Conservation (phyloP, 2,329 filamentous ascomycete species). For the Emergomyces orientalis region DNA sequence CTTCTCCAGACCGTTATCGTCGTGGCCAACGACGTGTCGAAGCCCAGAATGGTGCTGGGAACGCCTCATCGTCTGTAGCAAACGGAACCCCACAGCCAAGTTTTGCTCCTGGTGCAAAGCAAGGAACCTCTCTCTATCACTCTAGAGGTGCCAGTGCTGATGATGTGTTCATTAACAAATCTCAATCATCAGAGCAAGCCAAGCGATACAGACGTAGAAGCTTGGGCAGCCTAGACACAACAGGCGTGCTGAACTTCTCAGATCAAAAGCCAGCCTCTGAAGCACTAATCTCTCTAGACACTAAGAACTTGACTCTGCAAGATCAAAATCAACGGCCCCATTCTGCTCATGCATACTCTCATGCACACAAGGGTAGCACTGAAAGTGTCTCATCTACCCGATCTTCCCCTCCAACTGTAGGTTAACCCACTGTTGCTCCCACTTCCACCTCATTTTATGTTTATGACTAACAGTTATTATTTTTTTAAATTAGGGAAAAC, state of each 20-base stretch:
- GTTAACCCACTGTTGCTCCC: constrained; percentile 23
- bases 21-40: constrained; percentile 51
- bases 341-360: constrained; percentile 18
- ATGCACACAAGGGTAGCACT: constrained; percentile 47
- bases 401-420: constrained; percentile 58
- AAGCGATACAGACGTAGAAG: constrained; percentile 75
- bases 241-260: constrained; percentile 29
- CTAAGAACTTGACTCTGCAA: constrained; percentile 25
- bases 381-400: constrained; percentile 49
- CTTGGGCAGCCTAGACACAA: constrained; percentile 56
- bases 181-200: constrained; percentile 54
- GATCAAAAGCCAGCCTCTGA: constrained; percentile 23
- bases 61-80: constrained; percentile 1
- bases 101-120: constrained; percentile 1
- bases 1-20: constrained; percentile 75
- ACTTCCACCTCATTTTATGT: no score
- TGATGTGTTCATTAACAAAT: constrained; percentile 48
- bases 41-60: not conserved
- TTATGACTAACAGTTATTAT: not conserved
- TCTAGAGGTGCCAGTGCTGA: constrained; percentile 55
- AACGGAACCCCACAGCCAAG: constrained; percentile 23
- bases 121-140: constrained; percentile 37
- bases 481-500: not conserved
- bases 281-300: constrained; percentile 23
- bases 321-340: constrained; percentile 15